Evolutionary conservation across 164 flowering plant genomes (phyloP), one percentile per base, ranked within the genome.

Genomic region (Litsea cubeba): DNA sequence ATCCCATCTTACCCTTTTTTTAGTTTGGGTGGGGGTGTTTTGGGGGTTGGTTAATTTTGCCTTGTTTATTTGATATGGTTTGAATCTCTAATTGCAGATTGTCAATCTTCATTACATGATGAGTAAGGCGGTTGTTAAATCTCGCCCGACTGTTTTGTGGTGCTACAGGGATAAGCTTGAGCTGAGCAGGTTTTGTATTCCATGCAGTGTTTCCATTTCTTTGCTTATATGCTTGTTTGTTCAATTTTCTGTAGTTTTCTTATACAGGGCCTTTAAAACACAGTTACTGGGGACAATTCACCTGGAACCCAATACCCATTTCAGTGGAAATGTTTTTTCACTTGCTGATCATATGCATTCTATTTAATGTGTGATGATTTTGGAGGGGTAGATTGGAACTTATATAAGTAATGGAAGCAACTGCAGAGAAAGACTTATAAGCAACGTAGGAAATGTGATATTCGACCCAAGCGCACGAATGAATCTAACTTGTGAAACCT

Each of bases 81-180:
- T 1, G 51, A 26, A 35, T 62, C 18, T 32, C 69, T 1, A n/a
- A 22, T 65, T 72, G 67, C 91, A 95, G 98, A 88, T 93, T 72
- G 97, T 92, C 78, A 92, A 90, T 83, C 89, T 95, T 75, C 91
- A 95, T 73, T 78, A 87, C 76, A 86, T 95, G 87, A 80, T 91
- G 1, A 77, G 86, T 54, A 90, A 95, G 75, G 78, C 95, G 3
- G 83, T 81, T 57, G 83, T 81, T 12, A 92, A 92, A 77, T 78
- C 97, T 10, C 82, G 85, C 35, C 92, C 95, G 11, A 81, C 76
- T 58, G 91, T 87, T 74, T 78, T 95, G 20, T 95, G 99, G 99
- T 93, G 98, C 80, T 95, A 95, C 86, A 93, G 83, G 82, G 89
- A 92, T 62, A 88, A 88, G 72, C 91, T 93, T 50, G 96, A 89